Evolutionary conservation across 345 rosid genomes (phyloP), one percentile per base, ranked within the genome.

Genomic region (Rhodamnia argentea): DNA sequence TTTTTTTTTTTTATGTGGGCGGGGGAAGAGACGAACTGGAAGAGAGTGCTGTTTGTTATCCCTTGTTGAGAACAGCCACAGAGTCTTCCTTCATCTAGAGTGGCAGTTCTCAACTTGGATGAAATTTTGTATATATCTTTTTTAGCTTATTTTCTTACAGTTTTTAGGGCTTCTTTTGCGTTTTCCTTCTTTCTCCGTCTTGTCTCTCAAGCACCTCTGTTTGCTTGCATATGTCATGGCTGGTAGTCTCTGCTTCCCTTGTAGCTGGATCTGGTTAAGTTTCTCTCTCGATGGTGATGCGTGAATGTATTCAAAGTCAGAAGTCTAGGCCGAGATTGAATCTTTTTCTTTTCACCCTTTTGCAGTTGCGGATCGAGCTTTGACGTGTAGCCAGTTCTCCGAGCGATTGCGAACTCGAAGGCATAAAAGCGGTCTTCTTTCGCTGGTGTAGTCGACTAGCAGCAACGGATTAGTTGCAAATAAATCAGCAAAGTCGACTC

Each of bases 41-140:
- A 87, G 86, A 84, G 85, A 64, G 78, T 64, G 78, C 78, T 9
- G 81, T 10, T 70, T 70, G 81, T 70, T 70, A 70, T 18, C 26
- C 81, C 81, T 37, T 8, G 81, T 37, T 70, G 81, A 70, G 81
- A 37, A 32, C 47, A 18, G 47, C 81, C 81, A 70, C 81, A 10
- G 81, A 70, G 81, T 20, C 47, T 70, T 32, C 6, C 44, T 32
- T 64, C 13, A 37, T 70, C 47, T 37, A 20, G 81, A 70, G 81
- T 20, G 81, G 47, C 81, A 20, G 81, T 70, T 70, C 81, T 70
- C 81, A 70, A 70, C 47, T 70, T 56, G 83, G 86, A 76, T 54
- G 83, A 62, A 90, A 85, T 87, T 90, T 87, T 92, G 93, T 92
- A 91, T 50, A 89, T 92, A 92, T 60, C 82, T 51, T 60, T 84